Base-by-base conservation (phyloP, 2,329 filamentous ascomycete genomes). In the Colletotrichum tanaceti region DNA sequence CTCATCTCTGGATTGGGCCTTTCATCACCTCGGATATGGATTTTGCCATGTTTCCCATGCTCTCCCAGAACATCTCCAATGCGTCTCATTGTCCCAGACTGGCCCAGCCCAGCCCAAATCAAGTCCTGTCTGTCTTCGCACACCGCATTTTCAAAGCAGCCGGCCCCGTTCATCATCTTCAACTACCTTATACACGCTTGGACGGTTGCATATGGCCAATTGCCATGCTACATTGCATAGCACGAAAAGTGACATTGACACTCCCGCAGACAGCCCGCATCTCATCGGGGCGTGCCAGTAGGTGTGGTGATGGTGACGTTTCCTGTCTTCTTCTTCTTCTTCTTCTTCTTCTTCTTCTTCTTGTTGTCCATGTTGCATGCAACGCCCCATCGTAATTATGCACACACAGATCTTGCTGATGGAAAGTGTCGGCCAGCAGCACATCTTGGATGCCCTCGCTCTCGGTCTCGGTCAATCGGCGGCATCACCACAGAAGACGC, bases 221-320 rank as follows among this genome's bases (percentile, higher is more conserved):
- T 39, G 2, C 28, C 44, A 49, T 59, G 47, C 41, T 39, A 49
- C n/a, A 41, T 32, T 22, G 61, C 16, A 47, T 55, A 41, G 24
- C 61, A 65, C 49, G 18, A 49, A 53, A 16, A 46, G 35, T 38
- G 39, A 35, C 10, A 47, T 44, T 11, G 43, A 22, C 24, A 11
- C 18, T n/a, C 20, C 14, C 41, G 5, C 11, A 65, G 22, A 41
- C 43, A 68, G 49, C 32, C 35, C 35, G 50, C 43, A 65, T 38
- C 24, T 20, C 13, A 14, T 47, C 49, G 49, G 50, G 14, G 24
- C 47, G 43, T 59, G 28, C 5, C 3, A 11, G 38, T 4, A 28
- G 46, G 22, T 44, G 14, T 52, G 38, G 41, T 41, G 38, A 24
- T 35, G 16, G 10, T 10, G 9, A 16, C 20, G 20, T 58, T 11